Evolutionary conservation across 768 basidiomycete species (phyloP).

Genomic region (Imleria badia): DNA sequence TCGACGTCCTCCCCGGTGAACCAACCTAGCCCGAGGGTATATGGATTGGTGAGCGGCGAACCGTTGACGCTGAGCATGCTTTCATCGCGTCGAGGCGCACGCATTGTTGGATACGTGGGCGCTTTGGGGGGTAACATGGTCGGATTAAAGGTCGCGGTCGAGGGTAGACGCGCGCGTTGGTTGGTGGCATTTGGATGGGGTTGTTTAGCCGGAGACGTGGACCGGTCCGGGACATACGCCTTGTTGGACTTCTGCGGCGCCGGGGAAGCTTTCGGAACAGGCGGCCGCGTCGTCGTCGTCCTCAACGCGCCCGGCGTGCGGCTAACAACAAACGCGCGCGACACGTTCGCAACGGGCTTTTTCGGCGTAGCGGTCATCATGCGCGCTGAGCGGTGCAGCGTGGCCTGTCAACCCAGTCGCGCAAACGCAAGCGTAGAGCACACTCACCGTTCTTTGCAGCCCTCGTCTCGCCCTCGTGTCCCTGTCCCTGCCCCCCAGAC

Average conservation of each 20-base stretch:
- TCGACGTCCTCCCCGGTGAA: slow-evolving; percentile 40
- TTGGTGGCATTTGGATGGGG: slow-evolving; percentile 8
- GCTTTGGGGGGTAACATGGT: slow-evolving; percentile 47
- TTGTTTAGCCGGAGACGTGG: slow-evolving; percentile 54
- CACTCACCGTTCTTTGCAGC: slow-evolving; percentile 57
- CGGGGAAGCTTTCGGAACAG: slow-evolving; percentile 32
- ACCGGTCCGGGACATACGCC: slow-evolving; percentile 35
- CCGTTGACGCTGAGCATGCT: slow-evolving; percentile 81
- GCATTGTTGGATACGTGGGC: slow-evolving; percentile 46
- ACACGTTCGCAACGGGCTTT: slow-evolving; percentile 41
- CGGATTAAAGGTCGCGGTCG: slow-evolving; percentile 72
- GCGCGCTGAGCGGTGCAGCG: slow-evolving; percentile 37
- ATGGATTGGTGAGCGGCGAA: slow-evolving; percentile 79
- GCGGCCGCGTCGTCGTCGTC: slow-evolving; percentile 26
- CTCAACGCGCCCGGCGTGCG: slow-evolving; percentile 43
- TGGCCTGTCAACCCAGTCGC: not conserved
- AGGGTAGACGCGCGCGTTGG: slow-evolving; percentile 46
- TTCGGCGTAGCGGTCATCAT: slow-evolving; percentile 49
- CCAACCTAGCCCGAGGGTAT: slow-evolving; percentile 63
- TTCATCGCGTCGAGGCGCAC: slow-evolving; percentile 73
- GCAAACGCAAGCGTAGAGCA: too few relatives aligned
- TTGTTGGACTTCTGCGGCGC: slow-evolving; percentile 36
- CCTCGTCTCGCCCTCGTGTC: slow-evolving; percentile 30
- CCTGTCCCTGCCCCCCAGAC: slow-evolving; percentile 15
- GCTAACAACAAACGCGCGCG: slow-evolving; percentile 37